Base-by-base conservation (phyloP, 106 monocot species). In the Dioscorea alata region DNA sequence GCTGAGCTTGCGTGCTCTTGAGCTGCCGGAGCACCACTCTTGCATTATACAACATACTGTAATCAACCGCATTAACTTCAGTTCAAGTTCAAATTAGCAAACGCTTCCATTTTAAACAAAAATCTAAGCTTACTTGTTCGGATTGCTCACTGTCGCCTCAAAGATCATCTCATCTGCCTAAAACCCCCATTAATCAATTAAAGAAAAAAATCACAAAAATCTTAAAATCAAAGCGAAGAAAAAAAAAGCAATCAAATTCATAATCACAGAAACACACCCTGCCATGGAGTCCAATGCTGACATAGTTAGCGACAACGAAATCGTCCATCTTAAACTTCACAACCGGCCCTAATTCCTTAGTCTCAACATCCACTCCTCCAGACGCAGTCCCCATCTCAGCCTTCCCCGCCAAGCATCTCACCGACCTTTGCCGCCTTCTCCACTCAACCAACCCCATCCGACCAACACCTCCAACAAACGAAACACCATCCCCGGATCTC, bases 111-210 rank as follows among this genome's bases (percentile, higher is more conserved):
- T 14, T 66, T 13, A 33, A 23, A 23, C 13, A 22, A 24, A 28
- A 59, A 10, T 1, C 34, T 54, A 51, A 12, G 81, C 84, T 70
- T 22, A 92, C 95, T 88, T 92, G 24, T 78, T 58, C 4, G 78
- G 70, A 79, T 87, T 76, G 22, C 75, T 73, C 42, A 99, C 89
- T 23, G 84, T 84, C 20, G 97, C 97, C 73, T 99, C 92, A 71
- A 74, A 99, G 33, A 92, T 90, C 87, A 87, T 48, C 83, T 99
- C 97, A 67, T 92, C 97, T 69, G 76, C 76, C 97, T 99, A 67
- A 33, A 59, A 12, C 48, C 60, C 0, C 48, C 19, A 48, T 31
- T n/a, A 3, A 3, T 28, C 57, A 63, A 65, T 35, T 60, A 61
- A 28, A 75, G 6, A 73, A 60, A 42, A 24, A 67, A 10, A 7